Evolutionary conservation across 305 asterid species (phyloP), one percentile per base, ranked within the genome.

Genomic region (Solanum hybrid): DNA sequence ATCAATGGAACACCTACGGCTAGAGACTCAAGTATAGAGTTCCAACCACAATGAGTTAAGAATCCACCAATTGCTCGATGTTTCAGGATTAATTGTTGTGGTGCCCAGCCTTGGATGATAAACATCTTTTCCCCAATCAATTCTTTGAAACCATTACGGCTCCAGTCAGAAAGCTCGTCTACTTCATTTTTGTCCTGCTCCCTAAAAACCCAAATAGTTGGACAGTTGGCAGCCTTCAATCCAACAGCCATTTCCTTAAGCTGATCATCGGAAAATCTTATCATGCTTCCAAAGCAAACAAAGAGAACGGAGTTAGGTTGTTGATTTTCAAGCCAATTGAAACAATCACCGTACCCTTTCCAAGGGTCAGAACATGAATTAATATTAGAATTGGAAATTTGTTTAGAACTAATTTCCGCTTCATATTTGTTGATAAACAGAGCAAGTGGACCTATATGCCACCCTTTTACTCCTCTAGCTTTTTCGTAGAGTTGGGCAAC

Each of bases 361-460:
- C 85, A 79, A 79, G 60, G 34, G 22, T 79, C 60, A n/a, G 6
- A n/a, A 37, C 12, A 79, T 11, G 51, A 40, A 38, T 16, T 35
- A 35, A 35, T n/a, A 6, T 6, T 22, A 1, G 20, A 35, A 7
- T 77, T 35, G 13, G 29, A 77, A 20, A 20, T 77, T 34, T 77
- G 46, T 32, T 34, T 77, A 17, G 82, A 34, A 35, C 20, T 78
- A 11, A 36, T 36, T 79, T 6, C 3, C 5, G 34, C 40, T 79
- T 79, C 60, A 5, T 22, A 56, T 2, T 79, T 37, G 85, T 79
- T n/a, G 85, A 79, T 79, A 37, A 79, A 37, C 60, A 79, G 60
- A 37, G 85, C 42, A 31, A 91, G 90, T 13, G 92, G 93, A 27
- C 93, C 93, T 5, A 91, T 79, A 11, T 85, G 85, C 92, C 92